Evolutionary conservation across 495 filamentous ascomycete species (phyloP).

Genomic region (Delitschia confertaspora): DNA sequence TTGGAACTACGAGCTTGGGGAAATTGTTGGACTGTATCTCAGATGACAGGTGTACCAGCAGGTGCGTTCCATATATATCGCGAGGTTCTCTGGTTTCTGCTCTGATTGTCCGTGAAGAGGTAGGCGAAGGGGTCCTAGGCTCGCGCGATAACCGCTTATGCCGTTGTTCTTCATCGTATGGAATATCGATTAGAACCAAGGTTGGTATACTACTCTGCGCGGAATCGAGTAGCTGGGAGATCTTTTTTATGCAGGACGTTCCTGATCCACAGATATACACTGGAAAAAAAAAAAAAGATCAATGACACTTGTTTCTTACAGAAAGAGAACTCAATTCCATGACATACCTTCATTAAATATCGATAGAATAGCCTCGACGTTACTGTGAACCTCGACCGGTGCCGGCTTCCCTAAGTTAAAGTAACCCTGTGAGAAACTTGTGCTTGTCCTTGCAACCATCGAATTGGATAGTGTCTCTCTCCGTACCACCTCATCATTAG

Average conservation of each 20-base stretch:
- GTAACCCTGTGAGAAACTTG: conserved; percentile 22
- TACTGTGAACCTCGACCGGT: conserved; percentile 23
- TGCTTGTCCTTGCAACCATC: conserved; percentile 20
- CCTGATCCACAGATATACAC: conserved; percentile 30
- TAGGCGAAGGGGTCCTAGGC: conserved; percentile 29
- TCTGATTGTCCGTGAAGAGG: conserved; percentile 6
- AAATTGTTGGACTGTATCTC: conserved; percentile 28
- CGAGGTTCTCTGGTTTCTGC: conserved; percentile 18
- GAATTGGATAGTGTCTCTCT: conserved; percentile 26
- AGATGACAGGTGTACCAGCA: conserved; percentile 29
- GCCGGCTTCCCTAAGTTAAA: conserved; percentile 21
- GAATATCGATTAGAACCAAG: conserved; percentile 31
- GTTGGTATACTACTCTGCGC: conserved; percentile 16
- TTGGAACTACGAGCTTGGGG: conserved; percentile 29
- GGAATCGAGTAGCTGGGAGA: conserved; percentile 26
- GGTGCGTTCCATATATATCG: conserved; percentile 32
- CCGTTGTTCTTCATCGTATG: conserved; percentile 33
- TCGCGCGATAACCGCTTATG: conserved; percentile 27
- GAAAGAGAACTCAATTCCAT: background rate
- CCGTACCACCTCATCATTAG: conserved; percentile 28
- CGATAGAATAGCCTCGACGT: conserved; percentile 28
- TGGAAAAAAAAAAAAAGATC: conserved; percentile 1
- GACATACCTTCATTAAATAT: conserved; percentile 31
- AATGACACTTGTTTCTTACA: background rate
- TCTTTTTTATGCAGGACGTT: conserved; percentile 25